These are phyloP conservation scores for Pyrus hybrid DNA, from an alignment of 331 rosid genomes.

Conservation along the genomic window DNA sequence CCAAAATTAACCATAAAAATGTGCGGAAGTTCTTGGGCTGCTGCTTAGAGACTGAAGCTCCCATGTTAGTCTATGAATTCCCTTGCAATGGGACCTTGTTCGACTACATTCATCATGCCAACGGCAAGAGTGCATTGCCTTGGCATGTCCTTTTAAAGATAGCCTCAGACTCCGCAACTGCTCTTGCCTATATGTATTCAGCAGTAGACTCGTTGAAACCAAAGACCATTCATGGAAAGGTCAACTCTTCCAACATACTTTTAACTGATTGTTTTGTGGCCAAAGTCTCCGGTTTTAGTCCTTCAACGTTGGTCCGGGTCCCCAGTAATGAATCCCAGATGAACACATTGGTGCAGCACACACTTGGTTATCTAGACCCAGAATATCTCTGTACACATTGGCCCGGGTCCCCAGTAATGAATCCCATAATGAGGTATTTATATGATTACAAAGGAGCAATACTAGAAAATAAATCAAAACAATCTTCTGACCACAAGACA, in stretches of 20 bases:
- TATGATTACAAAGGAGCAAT: too few relatives aligned
- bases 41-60: conserved; percentile 3
- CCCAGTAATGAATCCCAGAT: background rate
- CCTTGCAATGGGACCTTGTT: background rate
- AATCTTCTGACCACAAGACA: too few relatives aligned
- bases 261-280: background rate
- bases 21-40: background rate
- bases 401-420: too few relatives aligned
- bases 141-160: too few relatives aligned
- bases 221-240: background rate
- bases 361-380: background rate
- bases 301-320: background rate
- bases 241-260: background rate
- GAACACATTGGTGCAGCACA: background rate
- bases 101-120: background rate
- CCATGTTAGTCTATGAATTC: background rate
- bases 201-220: background rate
- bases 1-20: background rate
- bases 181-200: background rate
- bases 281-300: background rate
- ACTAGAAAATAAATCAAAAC: too few relatives aligned
- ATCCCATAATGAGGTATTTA: too few relatives aligned
- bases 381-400: background rate
- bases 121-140: background rate
- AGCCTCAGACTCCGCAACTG: background rate